These are phyloP conservation scores for Pholiota conissans DNA, from an alignment of 768 basidiomycete species.

Conservation along the genomic window DNA sequence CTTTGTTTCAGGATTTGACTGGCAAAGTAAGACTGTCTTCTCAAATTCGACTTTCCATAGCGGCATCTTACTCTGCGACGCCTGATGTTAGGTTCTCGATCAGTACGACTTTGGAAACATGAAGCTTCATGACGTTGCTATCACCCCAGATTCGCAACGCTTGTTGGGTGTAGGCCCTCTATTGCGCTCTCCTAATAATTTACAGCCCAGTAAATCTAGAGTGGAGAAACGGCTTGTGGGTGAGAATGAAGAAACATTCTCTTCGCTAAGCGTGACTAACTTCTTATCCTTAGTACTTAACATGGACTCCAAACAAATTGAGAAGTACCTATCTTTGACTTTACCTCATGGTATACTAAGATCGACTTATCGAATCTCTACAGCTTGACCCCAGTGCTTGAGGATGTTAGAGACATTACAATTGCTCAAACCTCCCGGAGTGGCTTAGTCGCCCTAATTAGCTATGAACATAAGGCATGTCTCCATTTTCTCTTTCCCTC, in stretches of 20 bases:
- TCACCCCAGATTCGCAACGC: constrained; percentile 64
- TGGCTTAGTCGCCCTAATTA: constrained; percentile 64
- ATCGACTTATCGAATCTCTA: too few species aligned
- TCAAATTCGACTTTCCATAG: not conserved
- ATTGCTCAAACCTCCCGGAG: constrained; percentile 47
- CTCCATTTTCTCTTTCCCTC: not conserved
- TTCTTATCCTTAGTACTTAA: constrained; percentile 54
- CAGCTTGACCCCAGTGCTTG: constrained; percentile 72
- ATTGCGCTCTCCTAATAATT: constrained; percentile 57
- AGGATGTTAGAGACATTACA: constrained; percentile 73
- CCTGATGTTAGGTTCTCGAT: constrained; percentile 45
- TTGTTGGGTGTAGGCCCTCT: constrained; percentile 71
- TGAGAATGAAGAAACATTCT: constrained; percentile 19
- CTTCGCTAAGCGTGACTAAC: constrained; percentile 5
- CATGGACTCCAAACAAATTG: constrained; percentile 59
- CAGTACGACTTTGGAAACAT: constrained; percentile 60
- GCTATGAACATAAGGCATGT: constrained; percentile 72
- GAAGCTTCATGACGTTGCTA: constrained; percentile 68
- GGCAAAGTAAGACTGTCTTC: constrained; percentile 46
- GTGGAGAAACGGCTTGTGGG: constrained; percentile 75
- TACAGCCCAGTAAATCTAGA: constrained; percentile 69
- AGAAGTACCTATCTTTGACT: constrained; percentile 52
- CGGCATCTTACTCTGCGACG: not conserved
- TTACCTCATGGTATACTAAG: not conserved
- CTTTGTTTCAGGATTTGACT: constrained; percentile 45